Conservation (phyloP, 169 alveolate genomes). For the Cryptosporidium viatorum region DNA sequence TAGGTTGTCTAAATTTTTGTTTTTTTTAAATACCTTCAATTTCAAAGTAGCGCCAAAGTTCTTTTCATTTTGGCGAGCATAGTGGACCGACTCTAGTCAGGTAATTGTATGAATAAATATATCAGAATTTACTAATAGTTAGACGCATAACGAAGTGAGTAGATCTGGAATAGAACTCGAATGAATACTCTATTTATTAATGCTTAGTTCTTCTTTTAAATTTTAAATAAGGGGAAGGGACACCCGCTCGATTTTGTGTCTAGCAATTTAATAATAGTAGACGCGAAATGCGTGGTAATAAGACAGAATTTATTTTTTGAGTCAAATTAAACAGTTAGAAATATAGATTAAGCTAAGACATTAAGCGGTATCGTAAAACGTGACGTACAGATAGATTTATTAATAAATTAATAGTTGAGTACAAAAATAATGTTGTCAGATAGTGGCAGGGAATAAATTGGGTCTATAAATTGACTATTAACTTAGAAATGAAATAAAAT, state of each 20-base stretch:
- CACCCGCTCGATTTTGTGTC: conserved; percentile 21
- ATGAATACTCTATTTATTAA: not conserved
- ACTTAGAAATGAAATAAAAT: not conserved
- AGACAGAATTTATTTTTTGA: conserved; percentile 9
- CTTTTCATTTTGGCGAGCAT: not conserved
- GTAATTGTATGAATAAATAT: no score
- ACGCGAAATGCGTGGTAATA: not conserved
- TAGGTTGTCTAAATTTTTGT: not conserved
- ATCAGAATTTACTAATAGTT: not conserved
- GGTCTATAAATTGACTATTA: not conserved
- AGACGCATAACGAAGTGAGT: not conserved
- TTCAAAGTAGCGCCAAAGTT: not conserved
- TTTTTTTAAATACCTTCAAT: not conserved
- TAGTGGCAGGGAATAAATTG: not conserved
- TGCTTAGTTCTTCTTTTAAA: not conserved
- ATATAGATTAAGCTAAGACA: not conserved
- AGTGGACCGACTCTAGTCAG: not conserved
- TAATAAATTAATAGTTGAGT: not conserved
- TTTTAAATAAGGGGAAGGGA: not conserved
- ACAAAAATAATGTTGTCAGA: not conserved
- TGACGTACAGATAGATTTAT: conserved; percentile 11
- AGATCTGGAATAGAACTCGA: not conserved
- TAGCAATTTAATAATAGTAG: not conserved
- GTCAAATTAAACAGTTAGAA: not conserved
- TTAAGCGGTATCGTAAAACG: conserved; percentile 29